Evolutionary conservation across 106 monocot genomes (phyloP).

Genomic region (Acanthochlamys bracteata): DNA sequence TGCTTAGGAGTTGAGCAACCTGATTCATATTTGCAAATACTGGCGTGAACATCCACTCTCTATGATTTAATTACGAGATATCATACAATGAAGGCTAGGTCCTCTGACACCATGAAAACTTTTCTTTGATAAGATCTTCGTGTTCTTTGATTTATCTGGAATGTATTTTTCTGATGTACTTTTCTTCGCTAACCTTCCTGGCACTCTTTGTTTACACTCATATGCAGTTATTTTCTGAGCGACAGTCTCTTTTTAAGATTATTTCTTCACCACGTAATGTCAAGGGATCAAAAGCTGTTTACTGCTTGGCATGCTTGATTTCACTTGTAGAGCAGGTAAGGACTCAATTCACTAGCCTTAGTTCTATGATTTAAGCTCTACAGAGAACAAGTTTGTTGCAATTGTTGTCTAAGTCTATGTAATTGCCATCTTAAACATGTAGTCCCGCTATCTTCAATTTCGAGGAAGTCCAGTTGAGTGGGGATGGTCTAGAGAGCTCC

Average conservation of each 20-base stretch:
- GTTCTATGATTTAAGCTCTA: neutral
- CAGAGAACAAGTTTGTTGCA: neutral
- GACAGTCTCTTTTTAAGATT: conserved; percentile 44
- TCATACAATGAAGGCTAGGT: too few species aligned
- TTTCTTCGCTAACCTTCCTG: too few species aligned
- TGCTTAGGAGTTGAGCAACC: too few species aligned
- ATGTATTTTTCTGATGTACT: too few species aligned
- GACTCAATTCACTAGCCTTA: neutral
- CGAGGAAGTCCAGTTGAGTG: conserved; percentile 69
- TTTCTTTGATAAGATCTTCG: too few species aligned
- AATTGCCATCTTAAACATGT: neutral
- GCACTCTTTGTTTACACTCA: conserved; percentile 3
- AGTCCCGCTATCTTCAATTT: conserved; percentile 69
- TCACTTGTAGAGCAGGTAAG: conserved; percentile 90
- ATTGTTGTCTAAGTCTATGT: neutral
- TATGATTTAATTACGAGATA: too few species aligned
- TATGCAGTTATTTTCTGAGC: conserved; percentile 61
- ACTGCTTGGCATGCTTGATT: conserved; percentile 79
- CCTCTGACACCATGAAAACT: too few species aligned
- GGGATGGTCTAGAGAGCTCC: conserved; percentile 99
- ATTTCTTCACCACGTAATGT: conserved; percentile 18
- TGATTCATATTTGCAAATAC: too few species aligned
- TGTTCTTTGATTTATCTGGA: too few species aligned
- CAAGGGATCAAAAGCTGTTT: conserved; percentile 59
- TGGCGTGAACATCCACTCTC: too few species aligned